phyloP scores from a whole-genome alignment of 306 rosid species.

The Sophora flavescens region DNA sequence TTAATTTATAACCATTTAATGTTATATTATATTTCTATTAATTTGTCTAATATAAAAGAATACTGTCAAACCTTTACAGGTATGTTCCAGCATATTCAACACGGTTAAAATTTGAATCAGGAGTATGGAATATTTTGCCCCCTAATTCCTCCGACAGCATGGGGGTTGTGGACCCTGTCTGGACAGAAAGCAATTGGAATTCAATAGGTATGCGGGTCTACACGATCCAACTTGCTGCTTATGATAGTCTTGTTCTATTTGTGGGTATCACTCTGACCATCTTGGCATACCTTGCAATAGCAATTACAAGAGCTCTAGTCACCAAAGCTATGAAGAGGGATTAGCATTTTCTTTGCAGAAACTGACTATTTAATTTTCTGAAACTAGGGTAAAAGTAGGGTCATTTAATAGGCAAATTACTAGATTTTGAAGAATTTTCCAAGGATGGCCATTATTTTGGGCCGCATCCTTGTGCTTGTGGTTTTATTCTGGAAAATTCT shows the following conservation, averaged over 20 bases:
- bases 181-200: conserved; percentile 99
- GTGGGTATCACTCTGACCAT: conserved; percentile 74
- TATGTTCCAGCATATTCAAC: conserved; percentile 96
- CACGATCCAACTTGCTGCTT: conserved; percentile 64
- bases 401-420: conserved; percentile 37
- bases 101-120: conserved; percentile 72
- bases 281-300: conserved; percentile 72
- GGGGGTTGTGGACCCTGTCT: conserved; percentile 79
- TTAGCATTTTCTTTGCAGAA: conserved; percentile 45
- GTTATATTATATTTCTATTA: background rate
- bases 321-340: conserved; percentile 80
- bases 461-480: conserved; percentile 56
- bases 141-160: conserved; percentile 75
- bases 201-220: conserved; percentile 75
- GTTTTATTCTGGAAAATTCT: conserved; percentile 12
- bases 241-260: conserved; percentile 70
- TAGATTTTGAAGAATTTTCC: conserved; percentile 40
- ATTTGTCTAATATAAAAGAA: conserved; percentile 24
- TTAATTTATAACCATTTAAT: background rate
- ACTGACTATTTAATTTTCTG: conserved; percentile 40
- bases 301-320: conserved; percentile 57
- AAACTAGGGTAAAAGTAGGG: conserved; percentile 41
- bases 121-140: conserved; percentile 78
- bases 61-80: conserved; percentile 57
- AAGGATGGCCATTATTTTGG: conserved; percentile 54